A percentile compares a stretch with the other conserved stretches of the same genome.
Evolutionary conservation across 2,329 filamentous ascomycete genomes (phyloP).

Genomic region (Ascochyta fabae): DNA sequence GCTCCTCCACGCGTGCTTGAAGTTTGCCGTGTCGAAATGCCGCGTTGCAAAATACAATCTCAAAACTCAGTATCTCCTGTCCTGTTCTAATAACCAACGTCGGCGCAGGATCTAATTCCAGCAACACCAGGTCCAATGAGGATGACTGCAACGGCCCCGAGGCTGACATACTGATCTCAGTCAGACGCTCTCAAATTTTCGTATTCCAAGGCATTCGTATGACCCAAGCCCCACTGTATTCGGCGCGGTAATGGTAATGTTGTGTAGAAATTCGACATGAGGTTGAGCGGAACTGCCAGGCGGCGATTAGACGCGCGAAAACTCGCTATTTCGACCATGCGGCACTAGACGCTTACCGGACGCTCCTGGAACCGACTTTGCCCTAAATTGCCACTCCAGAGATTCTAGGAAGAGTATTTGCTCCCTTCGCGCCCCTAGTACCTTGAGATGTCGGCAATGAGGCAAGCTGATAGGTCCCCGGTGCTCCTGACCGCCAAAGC

Average conservation of each 20-base stretch:
- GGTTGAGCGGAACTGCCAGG: neutral
- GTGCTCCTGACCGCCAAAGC: neutral
- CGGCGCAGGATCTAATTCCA: conserved; percentile 32
- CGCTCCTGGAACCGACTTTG: neutral
- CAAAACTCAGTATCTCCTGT: conserved; percentile 20
- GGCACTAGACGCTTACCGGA: neutral
- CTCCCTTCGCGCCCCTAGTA: too few relatives aligned
- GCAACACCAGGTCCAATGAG: conserved; percentile 28
- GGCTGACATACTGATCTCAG: conserved; percentile 1
- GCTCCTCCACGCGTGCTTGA: conserved; percentile 12
- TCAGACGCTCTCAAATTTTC: neutral
- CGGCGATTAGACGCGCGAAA: too few relatives aligned
- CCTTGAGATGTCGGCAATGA: neutral
- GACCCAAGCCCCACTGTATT: neutral
- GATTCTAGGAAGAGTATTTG: neutral
- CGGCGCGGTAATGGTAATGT: neutral
- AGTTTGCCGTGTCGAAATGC: conserved; percentile 24
- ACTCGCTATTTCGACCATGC: neutral
- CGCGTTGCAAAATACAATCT: conserved; percentile 32
- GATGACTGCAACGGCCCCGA: conserved; percentile 1
- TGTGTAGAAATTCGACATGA: neutral
- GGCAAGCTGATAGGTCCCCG: neutral
- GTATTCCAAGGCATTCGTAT: neutral
- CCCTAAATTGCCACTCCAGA: conserved; percentile 1
- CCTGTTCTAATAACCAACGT: conserved; percentile 32